A percentile compares a stretch with the other conserved stretches of the same genome.
phyloP scores from a whole-genome alignment of 495 filamentous ascomycete species.

The Venustampulla echinocandica region DNA sequence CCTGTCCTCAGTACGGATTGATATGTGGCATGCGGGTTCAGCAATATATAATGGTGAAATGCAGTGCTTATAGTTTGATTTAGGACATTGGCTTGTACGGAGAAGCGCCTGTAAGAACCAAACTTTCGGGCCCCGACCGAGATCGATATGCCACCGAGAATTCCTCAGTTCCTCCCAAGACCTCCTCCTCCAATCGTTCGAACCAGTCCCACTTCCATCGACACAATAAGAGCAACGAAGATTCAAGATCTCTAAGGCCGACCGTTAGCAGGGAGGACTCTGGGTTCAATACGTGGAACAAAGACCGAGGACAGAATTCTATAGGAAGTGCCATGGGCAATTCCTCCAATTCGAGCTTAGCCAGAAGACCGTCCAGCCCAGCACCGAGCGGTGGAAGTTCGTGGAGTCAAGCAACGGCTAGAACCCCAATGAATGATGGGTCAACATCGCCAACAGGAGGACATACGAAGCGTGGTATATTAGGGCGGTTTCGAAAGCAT shows the following conservation, averaged over 20 bases:
- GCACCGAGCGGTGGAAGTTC: slow-evolving; percentile 21
- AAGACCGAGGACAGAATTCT: slow-evolving; percentile 60
- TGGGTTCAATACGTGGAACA: slow-evolving; percentile 17
- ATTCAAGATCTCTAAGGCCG: slow-evolving; percentile 53
- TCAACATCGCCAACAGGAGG: slow-evolving; percentile 47
- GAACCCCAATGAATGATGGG: slow-evolving; percentile 7
- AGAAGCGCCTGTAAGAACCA: slow-evolving; percentile 70
- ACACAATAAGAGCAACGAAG: slow-evolving; percentile 69
- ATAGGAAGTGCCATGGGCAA: slow-evolving; percentile 31
- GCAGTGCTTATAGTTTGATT: slow-evolving; percentile 17
- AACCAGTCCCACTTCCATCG: slow-evolving; percentile 41
- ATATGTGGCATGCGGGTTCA: background rate
- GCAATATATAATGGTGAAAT: background rate
- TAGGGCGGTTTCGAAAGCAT: slow-evolving; percentile 52
- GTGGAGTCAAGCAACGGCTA: slow-evolving; percentile 17
- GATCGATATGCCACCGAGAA: slow-evolving; percentile 50
- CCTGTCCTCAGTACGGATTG: background rate
- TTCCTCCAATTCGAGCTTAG: slow-evolving; percentile 17
- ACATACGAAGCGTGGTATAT: slow-evolving; percentile 54
- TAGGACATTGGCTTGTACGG: slow-evolving; percentile 75
- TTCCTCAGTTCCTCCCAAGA: slow-evolving; percentile 36
- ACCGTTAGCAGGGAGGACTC: slow-evolving; percentile 65
- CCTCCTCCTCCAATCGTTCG: slow-evolving; percentile 43
- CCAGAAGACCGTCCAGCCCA: slow-evolving; percentile 49
- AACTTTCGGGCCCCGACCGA: slow-evolving; percentile 59